Base-by-base conservation (phyloP, 257 asterid species). In the Anisodus tanguticus region DNA sequence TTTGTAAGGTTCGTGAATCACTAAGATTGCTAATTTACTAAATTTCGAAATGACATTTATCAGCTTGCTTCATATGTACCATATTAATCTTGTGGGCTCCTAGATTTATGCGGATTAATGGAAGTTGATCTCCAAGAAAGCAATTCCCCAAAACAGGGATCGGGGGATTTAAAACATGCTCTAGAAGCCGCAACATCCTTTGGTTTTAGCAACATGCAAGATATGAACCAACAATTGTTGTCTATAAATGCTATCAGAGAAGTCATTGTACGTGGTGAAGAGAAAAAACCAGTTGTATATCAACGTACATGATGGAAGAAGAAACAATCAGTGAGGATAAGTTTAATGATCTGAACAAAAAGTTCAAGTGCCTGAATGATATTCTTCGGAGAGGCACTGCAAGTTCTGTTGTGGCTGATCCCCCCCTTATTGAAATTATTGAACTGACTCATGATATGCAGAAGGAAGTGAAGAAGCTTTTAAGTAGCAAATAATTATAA, bases 21-120 rank as follows among this genome's bases (percentile, higher is more conserved):
- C 64, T 45, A 85, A 86, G 90, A 86, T 84, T 6, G 53, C 37
- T n/a, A 54, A 39, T 22, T 47, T 79, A 10, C 87, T 79, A 70
- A 55, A 64, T 58, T 8, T 58, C 0, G 63, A 58, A 58, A 58
- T 17, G 2, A 22, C 64, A 17, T 31, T 86, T 76, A 68, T 62
- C 63, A 53, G 83, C 16, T 62, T 51, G 63, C n/a, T 63, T 22
- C 83, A 81, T 67, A 54, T 88, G 62, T 43, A 80, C 85, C 59
- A 19, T 39, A 60, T n/a, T 58, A 79, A 80, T 57, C 83, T 47
- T 37, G 47, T 84, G 57, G 45, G 45, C 22, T 79, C 35, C 84
- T 17, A 66, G 85, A 71, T 59, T 19, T 41, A 77, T 71, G 53
- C 12, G 82, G 74, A 22, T 19, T 84, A 10, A 64, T 86, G 81